Percentiles rank a stretch among this genome's conserved stretches.
These are phyloP conservation scores for Vigna angularis DNA, from an alignment of 306 rosid species.

Conservation along the genomic window DNA sequence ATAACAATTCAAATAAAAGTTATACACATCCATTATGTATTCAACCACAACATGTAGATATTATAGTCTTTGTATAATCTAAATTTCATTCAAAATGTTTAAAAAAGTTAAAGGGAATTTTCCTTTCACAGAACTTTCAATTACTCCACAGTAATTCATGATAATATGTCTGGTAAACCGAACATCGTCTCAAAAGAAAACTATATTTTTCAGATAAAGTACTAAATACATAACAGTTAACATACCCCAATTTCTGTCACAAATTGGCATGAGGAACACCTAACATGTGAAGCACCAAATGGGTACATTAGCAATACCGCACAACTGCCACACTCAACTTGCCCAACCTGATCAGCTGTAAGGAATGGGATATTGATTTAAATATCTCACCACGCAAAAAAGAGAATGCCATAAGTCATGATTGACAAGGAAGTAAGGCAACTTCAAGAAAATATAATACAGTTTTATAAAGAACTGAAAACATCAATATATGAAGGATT, in stretches of 20 bases:
- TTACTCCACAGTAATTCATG: slow-evolving; percentile 10
- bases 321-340: slow-evolving; percentile 85
- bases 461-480: slow-evolving; percentile 20
- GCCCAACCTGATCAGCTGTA: slow-evolving; percentile 86
- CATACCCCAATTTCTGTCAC: slow-evolving; percentile 88
- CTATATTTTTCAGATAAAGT: background rate
- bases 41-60: slow-evolving; percentile 2
- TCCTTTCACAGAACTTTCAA: slow-evolving; percentile 5
- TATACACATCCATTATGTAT: background rate
- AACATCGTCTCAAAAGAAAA: slow-evolving; percentile 2
- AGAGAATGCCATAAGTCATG: background rate
- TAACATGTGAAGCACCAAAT: slow-evolving; percentile 80
- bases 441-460: slow-evolving; percentile 9
- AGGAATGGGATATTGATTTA: slow-evolving; percentile 17
- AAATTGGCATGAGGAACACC: slow-evolving; percentile 76
- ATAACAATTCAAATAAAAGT: background rate
- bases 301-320: slow-evolving; percentile 83
- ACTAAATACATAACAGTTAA: slow-evolving; percentile 13
- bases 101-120: background rate
- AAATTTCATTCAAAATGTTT: slow-evolving; percentile 3
- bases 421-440: slow-evolving; percentile 33
- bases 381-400: slow-evolving; percentile 19
- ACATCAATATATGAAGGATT: slow-evolving; percentile 5
- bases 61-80: background rate
- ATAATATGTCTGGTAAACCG: slow-evolving; percentile 10